Base-by-base conservation (phyloP, 345 rosid genomes). In the Moricandia arvensis region DNA sequence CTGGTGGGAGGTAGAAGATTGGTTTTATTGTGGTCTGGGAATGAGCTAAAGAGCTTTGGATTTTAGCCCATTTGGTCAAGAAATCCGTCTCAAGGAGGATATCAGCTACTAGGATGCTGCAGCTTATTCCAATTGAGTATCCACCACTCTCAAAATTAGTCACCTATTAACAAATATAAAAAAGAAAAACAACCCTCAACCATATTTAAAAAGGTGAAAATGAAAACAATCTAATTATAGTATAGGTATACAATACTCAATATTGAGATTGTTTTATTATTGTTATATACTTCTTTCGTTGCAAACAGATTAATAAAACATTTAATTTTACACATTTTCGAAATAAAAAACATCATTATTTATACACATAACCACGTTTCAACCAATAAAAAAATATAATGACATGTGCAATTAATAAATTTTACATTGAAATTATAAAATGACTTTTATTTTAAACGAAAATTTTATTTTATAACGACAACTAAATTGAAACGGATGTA, bases 81-180 rank as follows among this genome's bases (percentile, higher is more conserved):
- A 90, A 89, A 29, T 79, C 81, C 8, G 80, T 82, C 70, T 26
- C 78, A 65, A 33, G 65, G 37, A 86, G 45, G 29, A 87, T 1
- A 49, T 91, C 97, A 66, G 88, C 88, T 59, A 93, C 34, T 49
- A 93, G 65, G 49, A 93, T 69, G 69, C 93, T 93, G 80, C 93
- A 87, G 80, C 96, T 91, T 37, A 91, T 81, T 64, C 97, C 98
- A 70, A 93, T 62, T 1, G 96, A 88, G 73, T 91, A 91, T 54
- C 98, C 98, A 6, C 98, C 94, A 33, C 94, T 86, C 78, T 85
- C 81, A 74, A 93, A 93, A 79, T 88, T 87, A 0, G 96, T 91
- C 65, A 93, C 96, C 97, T 93, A 59, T 37, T 54, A 26, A 35
- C 15, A 27, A 27, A 27, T 27, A 27, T 27, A 27, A 27, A 27